phyloP scores from a whole-genome alignment of 768 basidiomycete species.

The Psilocybe azurescens region DNA sequence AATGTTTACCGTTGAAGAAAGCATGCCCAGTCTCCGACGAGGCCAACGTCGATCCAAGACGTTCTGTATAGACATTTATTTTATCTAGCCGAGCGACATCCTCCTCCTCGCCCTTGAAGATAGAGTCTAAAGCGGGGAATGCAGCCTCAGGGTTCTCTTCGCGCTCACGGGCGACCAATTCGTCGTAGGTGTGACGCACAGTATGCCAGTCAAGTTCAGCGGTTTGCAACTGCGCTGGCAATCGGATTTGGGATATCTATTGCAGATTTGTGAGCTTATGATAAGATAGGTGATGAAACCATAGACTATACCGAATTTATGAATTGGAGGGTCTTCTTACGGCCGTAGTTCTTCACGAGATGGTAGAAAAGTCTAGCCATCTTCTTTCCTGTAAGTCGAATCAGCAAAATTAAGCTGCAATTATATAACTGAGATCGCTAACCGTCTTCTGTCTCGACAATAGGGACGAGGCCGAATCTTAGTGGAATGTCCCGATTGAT shows the following conservation, averaged over 20 bases:
- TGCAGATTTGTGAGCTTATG: background rate
- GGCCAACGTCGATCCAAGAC: conserved; percentile 56
- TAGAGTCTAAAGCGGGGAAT: conserved; percentile 22
- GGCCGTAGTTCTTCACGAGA: conserved; percentile 65
- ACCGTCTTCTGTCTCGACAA: conserved; percentile 58
- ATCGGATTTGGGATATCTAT: conserved; percentile 44
- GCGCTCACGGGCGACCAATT: conserved; percentile 36
- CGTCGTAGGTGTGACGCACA: conserved; percentile 44
- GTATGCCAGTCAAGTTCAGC: conserved; percentile 47
- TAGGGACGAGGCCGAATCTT: conserved; percentile 86
- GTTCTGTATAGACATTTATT: conserved; percentile 55
- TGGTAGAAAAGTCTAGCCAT: conserved; percentile 81
- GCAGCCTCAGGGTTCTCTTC: conserved; percentile 32
- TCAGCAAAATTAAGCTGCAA: background rate
- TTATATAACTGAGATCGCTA: conserved; percentile 7
- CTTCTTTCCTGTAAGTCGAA: conserved; percentile 49
- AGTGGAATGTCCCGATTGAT: conserved; percentile 78
- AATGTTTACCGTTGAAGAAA: conserved; percentile 91
- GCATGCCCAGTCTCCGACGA: conserved; percentile 60
- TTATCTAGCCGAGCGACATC: conserved; percentile 45
- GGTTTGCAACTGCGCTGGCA: conserved; percentile 32
- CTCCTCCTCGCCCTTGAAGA: conserved; percentile 29
- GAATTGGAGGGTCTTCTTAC: conserved; percentile 66
- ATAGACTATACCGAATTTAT: conserved; percentile 49
- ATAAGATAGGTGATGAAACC: background rate